phyloP scores from a whole-genome alignment of 257 asterid genomes.

The Solanum chiquidenum region DNA sequence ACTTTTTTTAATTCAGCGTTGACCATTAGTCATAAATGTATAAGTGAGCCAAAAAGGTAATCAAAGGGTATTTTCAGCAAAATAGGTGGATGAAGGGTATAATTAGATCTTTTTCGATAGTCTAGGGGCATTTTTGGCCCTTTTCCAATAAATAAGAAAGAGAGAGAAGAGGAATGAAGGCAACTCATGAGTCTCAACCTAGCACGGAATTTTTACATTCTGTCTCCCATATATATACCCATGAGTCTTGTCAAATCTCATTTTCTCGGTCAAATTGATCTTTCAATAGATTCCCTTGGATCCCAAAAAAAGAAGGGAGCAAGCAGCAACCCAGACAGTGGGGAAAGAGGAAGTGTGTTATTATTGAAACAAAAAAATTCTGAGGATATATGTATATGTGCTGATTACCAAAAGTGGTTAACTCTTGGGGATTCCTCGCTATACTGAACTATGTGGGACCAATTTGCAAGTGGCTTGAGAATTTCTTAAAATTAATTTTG shows the following conservation, averaged over 20 bases:
- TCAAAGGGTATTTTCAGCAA: neutral
- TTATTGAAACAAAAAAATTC: neutral
- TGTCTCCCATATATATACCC: neutral
- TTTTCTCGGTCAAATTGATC: neutral
- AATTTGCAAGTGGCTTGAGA: neutral
- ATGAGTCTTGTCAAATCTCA: neutral
- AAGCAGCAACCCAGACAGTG: neutral
- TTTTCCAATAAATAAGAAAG: neutral
- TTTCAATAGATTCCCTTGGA: neutral
- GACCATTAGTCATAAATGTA: neutral
- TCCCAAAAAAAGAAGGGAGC: neutral
- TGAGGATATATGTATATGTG: neutral
- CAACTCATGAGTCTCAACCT: neutral
- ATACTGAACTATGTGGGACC: neutral
- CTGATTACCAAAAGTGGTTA: neutral
- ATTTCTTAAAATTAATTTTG: neutral
- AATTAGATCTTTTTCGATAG: neutral
- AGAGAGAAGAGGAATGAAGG: neutral
- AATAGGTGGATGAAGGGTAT: neutral
- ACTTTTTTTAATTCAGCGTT: neutral
- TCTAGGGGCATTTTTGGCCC: neutral
- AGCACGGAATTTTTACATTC: neutral
- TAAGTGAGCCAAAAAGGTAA: neutral
- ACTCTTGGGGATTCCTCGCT: neutral
- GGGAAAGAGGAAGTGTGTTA: neutral